Conservation (phyloP, 768 basidiomycete species). For the Podaxis sp. region DNA sequence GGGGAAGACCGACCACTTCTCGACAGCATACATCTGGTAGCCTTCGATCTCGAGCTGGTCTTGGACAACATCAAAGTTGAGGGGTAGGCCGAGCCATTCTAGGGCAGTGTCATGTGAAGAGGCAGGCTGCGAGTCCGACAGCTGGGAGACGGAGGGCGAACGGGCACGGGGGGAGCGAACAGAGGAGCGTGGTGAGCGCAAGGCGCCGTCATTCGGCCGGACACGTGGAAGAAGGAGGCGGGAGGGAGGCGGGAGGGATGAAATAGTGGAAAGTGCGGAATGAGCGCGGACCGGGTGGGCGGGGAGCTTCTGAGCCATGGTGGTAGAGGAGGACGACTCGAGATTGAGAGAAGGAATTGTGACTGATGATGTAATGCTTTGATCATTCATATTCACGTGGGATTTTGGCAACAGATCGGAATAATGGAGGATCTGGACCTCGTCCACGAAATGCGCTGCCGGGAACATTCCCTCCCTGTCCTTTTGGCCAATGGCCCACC, state of each 20-base stretch:
- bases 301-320: background rate
- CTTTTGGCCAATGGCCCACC: slow-evolving; percentile 2
- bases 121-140: slow-evolving; percentile 22
- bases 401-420: slow-evolving; percentile 14
- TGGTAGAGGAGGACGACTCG: background rate
- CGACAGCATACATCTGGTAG: slow-evolving; percentile 84
- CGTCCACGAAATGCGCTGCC: background rate
- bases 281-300: slow-evolving; percentile 9
- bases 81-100: slow-evolving; percentile 45
- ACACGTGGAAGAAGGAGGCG: slow-evolving; percentile 26
- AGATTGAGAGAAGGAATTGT: background rate
- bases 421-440: background rate
- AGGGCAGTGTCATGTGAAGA: slow-evolving; percentile 17
- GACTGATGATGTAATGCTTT: slow-evolving; percentile 8
- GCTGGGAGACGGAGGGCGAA: slow-evolving; percentile 23
- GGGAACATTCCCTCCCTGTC: background rate
- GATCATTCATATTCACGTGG: slow-evolving; percentile 12
- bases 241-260: slow-evolving; percentile 17
- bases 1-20: slow-evolving; percentile 63
- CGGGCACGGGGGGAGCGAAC: slow-evolving; percentile 18
- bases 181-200: slow-evolving; percentile 14
- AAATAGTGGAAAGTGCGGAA: slow-evolving; percentile 7
- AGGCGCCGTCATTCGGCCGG: slow-evolving; percentile 4
- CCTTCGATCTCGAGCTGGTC: slow-evolving; percentile 52
- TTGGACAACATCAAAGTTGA: slow-evolving; percentile 48